phyloP scores from a whole-genome alignment of 768 basidiomycete species.

The Crucibulum laeve region DNA sequence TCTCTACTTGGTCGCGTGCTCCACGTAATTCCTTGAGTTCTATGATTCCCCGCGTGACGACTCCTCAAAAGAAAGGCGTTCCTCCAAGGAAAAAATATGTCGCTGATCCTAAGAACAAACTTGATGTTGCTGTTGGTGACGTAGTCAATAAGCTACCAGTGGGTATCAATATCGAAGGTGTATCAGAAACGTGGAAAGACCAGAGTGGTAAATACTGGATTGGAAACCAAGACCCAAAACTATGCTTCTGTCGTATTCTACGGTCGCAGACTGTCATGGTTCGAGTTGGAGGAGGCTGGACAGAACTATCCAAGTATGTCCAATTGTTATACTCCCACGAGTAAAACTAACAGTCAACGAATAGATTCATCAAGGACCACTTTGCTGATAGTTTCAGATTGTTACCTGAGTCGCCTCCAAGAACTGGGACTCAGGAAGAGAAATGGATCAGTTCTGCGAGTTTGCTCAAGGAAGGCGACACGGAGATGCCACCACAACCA shows the following conservation, averaged over 20 bases:
- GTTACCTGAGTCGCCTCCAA: constrained; percentile 60
- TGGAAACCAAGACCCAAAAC: constrained; percentile 82
- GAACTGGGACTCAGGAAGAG: constrained; percentile 51
- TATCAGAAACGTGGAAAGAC: constrained; percentile 84
- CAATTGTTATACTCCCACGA: too few species aligned
- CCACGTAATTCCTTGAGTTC: constrained; percentile 58
- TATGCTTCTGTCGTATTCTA: constrained; percentile 90
- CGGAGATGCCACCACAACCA: constrained; percentile 28
- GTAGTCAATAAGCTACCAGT: constrained; percentile 88
- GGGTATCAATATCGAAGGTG: constrained; percentile 77
- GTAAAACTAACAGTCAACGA: too few species aligned
- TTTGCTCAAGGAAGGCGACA: constrained; percentile 53
- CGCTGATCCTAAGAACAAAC: constrained; percentile 84
- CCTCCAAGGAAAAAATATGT: constrained; percentile 68
- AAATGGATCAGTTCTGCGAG: constrained; percentile 84
- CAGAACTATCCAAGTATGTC: constrained; percentile 82
- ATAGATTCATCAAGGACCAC: constrained; percentile 81
- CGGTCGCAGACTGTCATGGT: constrained; percentile 96
- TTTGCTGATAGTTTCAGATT: constrained; percentile 81
- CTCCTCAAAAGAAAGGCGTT: constrained; percentile 39
- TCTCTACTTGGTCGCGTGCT: constrained; percentile 65
- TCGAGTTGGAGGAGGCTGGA: constrained; percentile 93
- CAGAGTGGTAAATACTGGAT: constrained; percentile 97
- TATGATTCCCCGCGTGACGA: constrained; percentile 33
- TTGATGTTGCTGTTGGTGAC: constrained; percentile 90